Evolutionary conservation across 495 filamentous ascomycete species (phyloP).

Genomic region (Lophiotrema nucula): DNA sequence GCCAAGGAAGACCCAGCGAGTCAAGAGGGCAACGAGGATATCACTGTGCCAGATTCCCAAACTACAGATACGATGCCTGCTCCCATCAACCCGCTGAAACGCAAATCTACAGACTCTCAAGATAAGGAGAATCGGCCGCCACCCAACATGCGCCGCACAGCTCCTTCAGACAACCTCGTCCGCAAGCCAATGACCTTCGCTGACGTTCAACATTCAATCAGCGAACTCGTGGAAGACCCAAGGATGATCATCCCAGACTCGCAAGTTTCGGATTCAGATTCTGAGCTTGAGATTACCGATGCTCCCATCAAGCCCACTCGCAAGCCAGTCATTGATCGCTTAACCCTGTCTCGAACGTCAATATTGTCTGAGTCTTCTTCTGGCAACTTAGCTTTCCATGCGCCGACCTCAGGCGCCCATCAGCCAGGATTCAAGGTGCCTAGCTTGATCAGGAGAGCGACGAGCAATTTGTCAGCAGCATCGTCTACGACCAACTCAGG

Average conservation of each 20-base stretch:
- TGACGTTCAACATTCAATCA: constrained; percentile 77
- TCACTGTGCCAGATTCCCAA: constrained; percentile 44
- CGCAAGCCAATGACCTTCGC: constrained; percentile 66
- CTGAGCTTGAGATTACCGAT: constrained; percentile 34
- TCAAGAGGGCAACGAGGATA: constrained; percentile 29
- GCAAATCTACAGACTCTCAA: constrained; percentile 48
- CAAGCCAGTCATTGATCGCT: constrained; percentile 65
- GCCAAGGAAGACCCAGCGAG: neutral
- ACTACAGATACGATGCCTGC: constrained; percentile 35
- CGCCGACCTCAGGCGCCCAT: constrained; percentile 20
- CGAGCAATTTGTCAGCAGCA: constrained; percentile 54
- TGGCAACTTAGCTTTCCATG: constrained; percentile 40
- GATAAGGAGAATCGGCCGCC: constrained; percentile 55
- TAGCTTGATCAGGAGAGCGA: constrained; percentile 73
- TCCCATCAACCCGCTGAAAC: constrained; percentile 46
- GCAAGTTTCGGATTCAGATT: constrained; percentile 34
- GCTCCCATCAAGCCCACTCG: constrained; percentile 31
- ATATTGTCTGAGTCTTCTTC: constrained; percentile 63
- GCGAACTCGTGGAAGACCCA: constrained; percentile 75
- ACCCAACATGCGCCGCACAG: constrained; percentile 65
- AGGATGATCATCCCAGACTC: constrained; percentile 53
- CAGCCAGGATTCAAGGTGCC: constrained; percentile 67
- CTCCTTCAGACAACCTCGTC: constrained; percentile 44
- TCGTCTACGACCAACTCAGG: constrained; percentile 27
- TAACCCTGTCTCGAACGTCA: constrained; percentile 58